These are phyloP conservation scores for Globisporangium irregulare DNA, from an alignment of 352 stramenopile genomes.

Conservation along the genomic window DNA sequence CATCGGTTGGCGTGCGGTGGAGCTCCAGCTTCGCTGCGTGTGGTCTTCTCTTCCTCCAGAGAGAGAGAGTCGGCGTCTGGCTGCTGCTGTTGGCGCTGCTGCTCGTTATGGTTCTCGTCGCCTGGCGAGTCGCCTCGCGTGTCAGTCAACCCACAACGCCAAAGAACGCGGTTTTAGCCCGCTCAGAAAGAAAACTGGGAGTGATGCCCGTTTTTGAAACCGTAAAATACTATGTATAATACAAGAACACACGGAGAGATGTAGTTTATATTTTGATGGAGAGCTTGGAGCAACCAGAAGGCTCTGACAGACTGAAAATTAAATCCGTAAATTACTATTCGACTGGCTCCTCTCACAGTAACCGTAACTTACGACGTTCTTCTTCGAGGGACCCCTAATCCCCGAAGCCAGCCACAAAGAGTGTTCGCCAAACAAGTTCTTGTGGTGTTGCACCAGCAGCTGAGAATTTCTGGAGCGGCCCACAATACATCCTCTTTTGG, in stretches of 20 bases:
- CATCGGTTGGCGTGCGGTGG: slow-evolving; percentile 36
- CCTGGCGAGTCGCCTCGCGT: neutral
- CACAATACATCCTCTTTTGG: too few species aligned
- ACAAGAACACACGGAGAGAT: neutral
- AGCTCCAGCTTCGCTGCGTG: slow-evolving; percentile 43
- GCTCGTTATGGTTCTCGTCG: neutral
- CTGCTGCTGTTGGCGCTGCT: neutral
- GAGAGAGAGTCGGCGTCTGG: slow-evolving; percentile 3
- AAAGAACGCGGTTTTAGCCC: neutral
- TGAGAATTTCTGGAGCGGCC: too few species aligned
- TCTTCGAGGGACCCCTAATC: neutral
- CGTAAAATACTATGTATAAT: neutral
- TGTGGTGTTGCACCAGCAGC: neutral
- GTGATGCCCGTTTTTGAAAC: neutral
- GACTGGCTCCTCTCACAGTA: neutral
- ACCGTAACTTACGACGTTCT: neutral
- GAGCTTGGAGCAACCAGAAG: neutral
- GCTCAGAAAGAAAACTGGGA: neutral
- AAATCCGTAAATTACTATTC: neutral
- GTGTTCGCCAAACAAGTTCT: neutral
- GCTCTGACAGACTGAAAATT: neutral
- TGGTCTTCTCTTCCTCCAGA: slow-evolving; percentile 2
- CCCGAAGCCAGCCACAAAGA: neutral
- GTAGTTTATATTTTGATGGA: neutral
- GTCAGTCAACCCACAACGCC: slow-evolving; percentile 1